Conservation (phyloP, 2,329 filamentous ascomycete species). For the Geosmithia morbida region DNA sequence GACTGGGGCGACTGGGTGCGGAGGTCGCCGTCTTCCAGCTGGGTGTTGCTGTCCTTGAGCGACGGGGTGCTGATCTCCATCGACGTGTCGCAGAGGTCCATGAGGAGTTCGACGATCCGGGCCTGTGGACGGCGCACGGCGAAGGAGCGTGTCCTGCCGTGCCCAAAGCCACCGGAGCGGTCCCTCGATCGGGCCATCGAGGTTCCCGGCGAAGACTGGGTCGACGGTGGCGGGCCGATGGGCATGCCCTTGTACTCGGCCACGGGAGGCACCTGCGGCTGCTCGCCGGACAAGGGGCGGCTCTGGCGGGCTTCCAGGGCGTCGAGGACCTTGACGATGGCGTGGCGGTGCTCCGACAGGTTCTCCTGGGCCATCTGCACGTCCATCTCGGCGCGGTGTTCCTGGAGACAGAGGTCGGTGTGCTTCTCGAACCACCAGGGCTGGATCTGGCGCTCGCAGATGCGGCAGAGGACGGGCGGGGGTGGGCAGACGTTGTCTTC, state of each 20-base stretch:
- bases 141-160: slow-evolving; percentile 73
- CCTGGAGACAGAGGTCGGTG: slow-evolving; percentile 87
- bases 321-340: slow-evolving; percentile 90
- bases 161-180: slow-evolving; percentile 64
- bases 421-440: slow-evolving; percentile 99
- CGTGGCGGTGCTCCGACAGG: slow-evolving; percentile 80
- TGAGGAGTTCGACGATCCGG: slow-evolving; percentile 83
- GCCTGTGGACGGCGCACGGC: slow-evolving; percentile 80
- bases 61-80: slow-evolving; percentile 89
- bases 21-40: slow-evolving; percentile 54
- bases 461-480: slow-evolving; percentile 83
- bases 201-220: slow-evolving; percentile 56
- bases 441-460: slow-evolving; percentile 92
- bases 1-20: slow-evolving; percentile 92
- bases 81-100: slow-evolving; percentile 91
- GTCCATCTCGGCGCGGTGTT: slow-evolving; percentile 94
- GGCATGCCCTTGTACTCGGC: slow-evolving; percentile 80
- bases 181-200: slow-evolving; percentile 60
- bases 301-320: slow-evolving; percentile 69
- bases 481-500: slow-evolving; percentile 43
- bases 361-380: slow-evolving; percentile 92
- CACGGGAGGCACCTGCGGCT: slow-evolving; percentile 29
- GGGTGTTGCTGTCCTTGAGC: slow-evolving; percentile 63
- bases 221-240: slow-evolving; percentile 64
- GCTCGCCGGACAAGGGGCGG: slow-evolving; percentile 43